Base-by-base conservation (phyloP, 2,329 filamentous ascomycete species). In the Pyrenochaeta sp. region DNA sequence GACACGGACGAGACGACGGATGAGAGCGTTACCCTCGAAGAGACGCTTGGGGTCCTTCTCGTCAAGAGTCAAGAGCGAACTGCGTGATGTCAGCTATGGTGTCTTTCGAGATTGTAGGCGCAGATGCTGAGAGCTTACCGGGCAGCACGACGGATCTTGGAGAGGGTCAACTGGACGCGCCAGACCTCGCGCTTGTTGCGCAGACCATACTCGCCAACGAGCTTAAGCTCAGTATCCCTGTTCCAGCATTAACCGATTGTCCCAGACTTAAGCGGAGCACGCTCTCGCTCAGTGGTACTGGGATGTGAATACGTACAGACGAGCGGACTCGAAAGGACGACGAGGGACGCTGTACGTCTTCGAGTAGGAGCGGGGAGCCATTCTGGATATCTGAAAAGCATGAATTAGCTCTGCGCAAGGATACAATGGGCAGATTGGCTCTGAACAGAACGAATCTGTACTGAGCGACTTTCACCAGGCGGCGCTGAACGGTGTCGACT, bases 131-230 rank as follows among this genome's bases (percentile, higher is more conserved):
- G 28, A 10, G 69, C 86, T 72, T 89, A 96, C 93, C 94, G 94
- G 77, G 94, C 94, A 88, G 94, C 94, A 96, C 94, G 94, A 92
- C 94, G 94, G 74, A 99, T 99, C 88, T 97, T 97, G 83, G 94
- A 97, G 75, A 99, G 88, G 74, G 93, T 96, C 80, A 99, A 88
- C 86, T 90, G 88, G 81, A 99, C 94, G 81, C 94, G 91, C 94
- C 94, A 99, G 76, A 99, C 94, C 86, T 99, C 94, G 85, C 94
- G 93, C 91, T 99, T 99, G 86, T 99, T 99, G 82, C 92, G 90
- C 73, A 99, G 90, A 82, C 94, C 94, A 85, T 95, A 99, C 84
- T 99, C 94, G 81, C 94, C 94, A 74, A 99, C 93, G 80, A 94
- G 88, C 89, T 99, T 99, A 81, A 99, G 83, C 84, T 99, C 94